Evolutionary conservation across 768 basidiomycete genomes (phyloP).

Genomic region (Gautieria morchelliformis): DNA sequence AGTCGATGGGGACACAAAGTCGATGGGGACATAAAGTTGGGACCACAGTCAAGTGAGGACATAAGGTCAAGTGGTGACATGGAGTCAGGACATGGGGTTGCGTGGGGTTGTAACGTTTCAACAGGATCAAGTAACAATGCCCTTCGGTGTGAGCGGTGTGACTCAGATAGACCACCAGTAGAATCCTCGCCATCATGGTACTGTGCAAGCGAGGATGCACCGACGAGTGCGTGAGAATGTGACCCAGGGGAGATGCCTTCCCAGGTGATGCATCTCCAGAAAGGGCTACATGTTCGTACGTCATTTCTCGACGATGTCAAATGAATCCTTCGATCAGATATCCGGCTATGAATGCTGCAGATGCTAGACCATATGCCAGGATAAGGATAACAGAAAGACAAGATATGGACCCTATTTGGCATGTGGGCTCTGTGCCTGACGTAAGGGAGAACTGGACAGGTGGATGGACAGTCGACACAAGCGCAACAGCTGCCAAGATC

Average conservation of each 20-base stretch:
- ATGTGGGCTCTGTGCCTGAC: conserved; percentile 47
- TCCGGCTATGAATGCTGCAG: too few relatives aligned
- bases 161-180: conserved; percentile 35
- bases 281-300: conserved; percentile 64
- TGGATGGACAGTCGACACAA: conserved; percentile 86
- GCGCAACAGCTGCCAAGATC: conserved; percentile 77
- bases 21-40: too few relatives aligned
- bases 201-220: conserved; percentile 67
- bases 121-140: conserved; percentile 81
- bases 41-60: too few relatives aligned
- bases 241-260: conserved; percentile 41
- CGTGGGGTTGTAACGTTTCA: conserved; percentile 83
- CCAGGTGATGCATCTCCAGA: conserved; percentile 56
- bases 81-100: too few relatives aligned
- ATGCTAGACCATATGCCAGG: too few relatives aligned
- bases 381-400: too few relatives aligned
- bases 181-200: conserved; percentile 62
- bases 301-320: too few relatives aligned
- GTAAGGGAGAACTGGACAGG: conserved; percentile 72
- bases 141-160: conserved; percentile 68
- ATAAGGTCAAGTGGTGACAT: too few relatives aligned
- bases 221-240: conserved; percentile 57
- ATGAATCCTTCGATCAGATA: too few relatives aligned
- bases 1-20: too few relatives aligned
- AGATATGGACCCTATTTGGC: too few relatives aligned